Evolutionary conservation across 208 protist genomes (phyloP).

Genomic region (Leishmania amazonensis): DNA sequence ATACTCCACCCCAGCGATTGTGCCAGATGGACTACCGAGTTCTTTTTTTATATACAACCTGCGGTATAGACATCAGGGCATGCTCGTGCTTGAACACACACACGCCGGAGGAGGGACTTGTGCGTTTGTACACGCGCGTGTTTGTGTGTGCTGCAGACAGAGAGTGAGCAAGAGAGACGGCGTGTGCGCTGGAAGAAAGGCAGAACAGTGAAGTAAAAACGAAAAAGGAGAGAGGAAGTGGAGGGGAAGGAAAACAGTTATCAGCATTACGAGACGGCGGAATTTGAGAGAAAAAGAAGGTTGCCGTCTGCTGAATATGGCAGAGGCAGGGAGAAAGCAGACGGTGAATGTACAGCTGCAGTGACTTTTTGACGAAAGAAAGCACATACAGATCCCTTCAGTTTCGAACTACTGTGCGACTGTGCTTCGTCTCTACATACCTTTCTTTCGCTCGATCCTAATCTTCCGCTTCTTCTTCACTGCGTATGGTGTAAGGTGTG

Average conservation of each 20-base stretch:
- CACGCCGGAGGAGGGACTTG: background rate
- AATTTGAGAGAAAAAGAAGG: background rate
- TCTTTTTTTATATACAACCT: background rate
- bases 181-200: background rate
- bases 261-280: background rate
- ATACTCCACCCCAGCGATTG: background rate
- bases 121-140: background rate
- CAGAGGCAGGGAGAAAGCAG: background rate
- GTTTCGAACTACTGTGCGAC: background rate
- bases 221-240: too few relatives aligned
- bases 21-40: background rate
- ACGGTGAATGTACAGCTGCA: background rate
- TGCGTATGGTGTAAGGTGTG: background rate
- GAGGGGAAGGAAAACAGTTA: background rate
- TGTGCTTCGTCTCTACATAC: background rate
- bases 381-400: background rate
- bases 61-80: background rate
- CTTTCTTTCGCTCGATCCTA: constrained; percentile 4
- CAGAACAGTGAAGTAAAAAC: background rate
- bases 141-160: background rate
- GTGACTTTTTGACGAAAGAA: background rate
- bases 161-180: background rate
- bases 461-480: background rate
- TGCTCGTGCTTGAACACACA: background rate
- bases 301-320: background rate